A percentile compares a stretch with the other conserved stretches of the same genome.
These are phyloP conservation scores for Jacaranda mimosifolia DNA, from an alignment of 257 asterid genomes.

Conservation along the genomic window DNA sequence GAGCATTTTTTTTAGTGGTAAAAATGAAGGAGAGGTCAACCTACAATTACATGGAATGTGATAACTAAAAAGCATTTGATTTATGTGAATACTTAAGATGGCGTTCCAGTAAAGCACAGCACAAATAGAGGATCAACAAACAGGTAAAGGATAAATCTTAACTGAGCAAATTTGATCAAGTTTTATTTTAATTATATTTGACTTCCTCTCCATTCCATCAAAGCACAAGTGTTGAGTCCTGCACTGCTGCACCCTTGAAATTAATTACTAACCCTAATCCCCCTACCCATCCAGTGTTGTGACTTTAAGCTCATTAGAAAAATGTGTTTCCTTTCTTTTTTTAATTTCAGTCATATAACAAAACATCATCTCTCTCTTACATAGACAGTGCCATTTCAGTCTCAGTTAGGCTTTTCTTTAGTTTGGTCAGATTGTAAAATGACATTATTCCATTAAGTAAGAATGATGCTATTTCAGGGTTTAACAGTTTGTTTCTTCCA, in stretches of 20 bases:
- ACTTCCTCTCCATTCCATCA: background rate
- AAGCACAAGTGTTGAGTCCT: background rate
- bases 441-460: too few species aligned
- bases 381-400: too few species aligned
- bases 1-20: background rate
- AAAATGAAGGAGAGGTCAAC: background rate
- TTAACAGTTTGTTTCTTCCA: too few species aligned
- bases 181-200: background rate
- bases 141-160: background rate
- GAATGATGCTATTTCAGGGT: too few species aligned
- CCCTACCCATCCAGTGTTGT: too few species aligned
- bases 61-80: background rate
- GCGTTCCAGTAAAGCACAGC: background rate
- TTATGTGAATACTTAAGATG: background rate
- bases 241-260: background rate
- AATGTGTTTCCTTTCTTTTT: too few species aligned
- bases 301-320: too few species aligned
- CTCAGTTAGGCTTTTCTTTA: too few species aligned
- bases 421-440: too few species aligned
- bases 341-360: too few species aligned
- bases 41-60: background rate
- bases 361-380: too few species aligned
- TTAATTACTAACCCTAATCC: background rate
- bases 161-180: background rate
- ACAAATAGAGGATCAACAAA: background rate